Conservation (phyloP, 163 green algal genomes). For the Scenedesmus sp. region DNA sequence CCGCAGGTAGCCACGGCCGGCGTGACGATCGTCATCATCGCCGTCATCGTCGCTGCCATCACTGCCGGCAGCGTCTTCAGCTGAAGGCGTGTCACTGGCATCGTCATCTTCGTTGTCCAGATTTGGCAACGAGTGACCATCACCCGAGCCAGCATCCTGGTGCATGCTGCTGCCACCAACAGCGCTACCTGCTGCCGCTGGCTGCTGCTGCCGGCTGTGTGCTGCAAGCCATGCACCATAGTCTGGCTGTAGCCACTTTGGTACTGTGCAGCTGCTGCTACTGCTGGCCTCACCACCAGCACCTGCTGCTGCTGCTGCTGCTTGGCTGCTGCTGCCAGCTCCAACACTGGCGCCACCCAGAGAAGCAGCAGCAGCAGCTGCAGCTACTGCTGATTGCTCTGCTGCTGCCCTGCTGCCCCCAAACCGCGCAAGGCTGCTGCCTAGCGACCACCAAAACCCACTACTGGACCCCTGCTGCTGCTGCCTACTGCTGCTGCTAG, state of each 20-base stretch:
- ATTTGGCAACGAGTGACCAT: not conserved
- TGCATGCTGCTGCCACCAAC: not conserved
- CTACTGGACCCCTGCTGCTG: not conserved
- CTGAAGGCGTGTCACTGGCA: not conserved
- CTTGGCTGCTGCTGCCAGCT: not conserved
- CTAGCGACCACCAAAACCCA: not conserved
- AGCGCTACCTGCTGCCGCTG: constrained; percentile 5
- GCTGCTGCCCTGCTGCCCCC: not conserved
- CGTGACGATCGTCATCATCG: not conserved
- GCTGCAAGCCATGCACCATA: not conserved
- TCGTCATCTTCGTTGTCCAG: not conserved
- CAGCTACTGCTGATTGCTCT: not conserved
- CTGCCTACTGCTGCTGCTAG: not conserved
- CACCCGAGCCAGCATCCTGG: not conserved
- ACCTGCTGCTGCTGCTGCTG: not conserved
- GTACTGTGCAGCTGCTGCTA: not conserved
- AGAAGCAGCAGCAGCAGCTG: not conserved
- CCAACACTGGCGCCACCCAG: not conserved
- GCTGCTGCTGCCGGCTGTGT: not conserved
- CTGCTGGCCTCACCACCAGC: not conserved
- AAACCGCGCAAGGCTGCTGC: not conserved
- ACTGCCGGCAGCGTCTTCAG: not conserved
- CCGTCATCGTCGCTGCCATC: not conserved
- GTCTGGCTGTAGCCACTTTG: constrained; percentile 15
- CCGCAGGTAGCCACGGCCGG: not conserved